A percentile compares a stretch with the other conserved stretches of the same genome.
phyloP scores from a whole-genome alignment of 257 asterid species.

The Eustoma russellianum region DNA sequence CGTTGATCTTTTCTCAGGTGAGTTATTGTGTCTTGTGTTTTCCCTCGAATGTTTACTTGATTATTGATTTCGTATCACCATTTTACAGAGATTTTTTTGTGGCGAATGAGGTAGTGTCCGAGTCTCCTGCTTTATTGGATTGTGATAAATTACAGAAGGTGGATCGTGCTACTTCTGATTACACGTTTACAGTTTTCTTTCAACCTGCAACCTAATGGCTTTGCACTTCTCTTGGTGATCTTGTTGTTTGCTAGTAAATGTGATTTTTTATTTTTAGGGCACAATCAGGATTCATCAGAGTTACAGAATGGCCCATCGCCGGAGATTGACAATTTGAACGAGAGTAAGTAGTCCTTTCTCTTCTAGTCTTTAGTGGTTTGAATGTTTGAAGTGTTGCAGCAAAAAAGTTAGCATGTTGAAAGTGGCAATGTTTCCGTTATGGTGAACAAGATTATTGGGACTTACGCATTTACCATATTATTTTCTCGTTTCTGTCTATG shows the following conservation, averaged over 20 bases:
- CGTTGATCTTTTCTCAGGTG: not conserved
- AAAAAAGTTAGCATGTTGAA: too few species aligned
- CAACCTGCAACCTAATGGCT: not conserved
- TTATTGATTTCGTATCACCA: constrained; percentile 5
- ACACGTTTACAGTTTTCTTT: too few species aligned
- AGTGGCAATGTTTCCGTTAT: too few species aligned
- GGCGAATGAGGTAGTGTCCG: constrained; percentile 19
- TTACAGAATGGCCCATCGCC: constrained; percentile 22
- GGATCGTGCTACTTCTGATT: constrained; percentile 21
- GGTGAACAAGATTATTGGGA: too few species aligned
- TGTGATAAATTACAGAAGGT: not conserved
- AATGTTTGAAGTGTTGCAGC: too few species aligned
- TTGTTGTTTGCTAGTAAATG: not conserved
- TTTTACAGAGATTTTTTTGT: constrained; percentile 28
- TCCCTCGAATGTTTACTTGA: not conserved
- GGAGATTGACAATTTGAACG: constrained; percentile 33
- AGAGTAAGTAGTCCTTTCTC: constrained; percentile 25
- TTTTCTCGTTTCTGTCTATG: too few species aligned
- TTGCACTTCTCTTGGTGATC: not conserved
- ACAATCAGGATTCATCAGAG: constrained; percentile 14
- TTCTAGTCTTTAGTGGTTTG: not conserved
- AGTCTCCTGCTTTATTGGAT: too few species aligned
- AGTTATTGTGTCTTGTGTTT: not conserved
- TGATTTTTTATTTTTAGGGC: constrained; percentile 23
- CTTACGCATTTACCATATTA: too few species aligned